Conservation (phyloP, 2,329 filamentous ascomycete species). For the Pseudogymnoascus sp. region DNA sequence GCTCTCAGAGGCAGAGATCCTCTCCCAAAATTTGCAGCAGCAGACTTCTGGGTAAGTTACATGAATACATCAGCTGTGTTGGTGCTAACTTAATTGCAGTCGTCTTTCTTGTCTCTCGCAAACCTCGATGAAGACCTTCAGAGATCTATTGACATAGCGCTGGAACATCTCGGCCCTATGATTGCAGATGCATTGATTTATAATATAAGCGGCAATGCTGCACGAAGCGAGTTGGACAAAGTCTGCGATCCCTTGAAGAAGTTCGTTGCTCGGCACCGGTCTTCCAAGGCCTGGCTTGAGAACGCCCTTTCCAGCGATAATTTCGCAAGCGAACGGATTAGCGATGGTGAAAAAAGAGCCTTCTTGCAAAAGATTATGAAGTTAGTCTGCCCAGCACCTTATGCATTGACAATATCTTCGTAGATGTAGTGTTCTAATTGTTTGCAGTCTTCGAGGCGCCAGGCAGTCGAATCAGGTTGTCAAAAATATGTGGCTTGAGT, state of each 20-base stretch:
- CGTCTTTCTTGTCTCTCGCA: slow-evolving; percentile 38
- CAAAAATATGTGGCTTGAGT: slow-evolving; percentile 64
- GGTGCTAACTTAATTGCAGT: slow-evolving; percentile 29
- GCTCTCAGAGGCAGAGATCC: slow-evolving; percentile 64
- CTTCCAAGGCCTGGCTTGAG: slow-evolving; percentile 54
- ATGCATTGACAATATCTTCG: slow-evolving; percentile 1
- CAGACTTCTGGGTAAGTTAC: slow-evolving; percentile 62
- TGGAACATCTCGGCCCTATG: slow-evolving; percentile 51
- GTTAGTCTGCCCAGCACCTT: slow-evolving; percentile 31
- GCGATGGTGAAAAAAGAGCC: slow-evolving; percentile 47
- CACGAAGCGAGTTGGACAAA: slow-evolving; percentile 63
- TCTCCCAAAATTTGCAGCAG: slow-evolving; percentile 64
- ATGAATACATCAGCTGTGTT: neutral
- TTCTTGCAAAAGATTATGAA: slow-evolving; percentile 60
- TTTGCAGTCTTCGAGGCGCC: slow-evolving; percentile 50
- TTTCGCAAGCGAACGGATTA: slow-evolving; percentile 49
- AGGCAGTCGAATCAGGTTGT: slow-evolving; percentile 58
- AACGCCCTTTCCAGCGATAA: slow-evolving; percentile 43
- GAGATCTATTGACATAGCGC: slow-evolving; percentile 38
- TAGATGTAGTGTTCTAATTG: neutral
- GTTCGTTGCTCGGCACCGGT: slow-evolving; percentile 47
- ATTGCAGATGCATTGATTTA: slow-evolving; percentile 51
- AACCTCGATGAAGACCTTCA: slow-evolving; percentile 34
- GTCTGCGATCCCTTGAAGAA: slow-evolving; percentile 64
- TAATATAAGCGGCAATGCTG: slow-evolving; percentile 60